A percentile compares a stretch with the other conserved stretches of the same genome.
phyloP scores from a whole-genome alignment of 805 yeast species.

The Limtongozyma cylindracea region DNA sequence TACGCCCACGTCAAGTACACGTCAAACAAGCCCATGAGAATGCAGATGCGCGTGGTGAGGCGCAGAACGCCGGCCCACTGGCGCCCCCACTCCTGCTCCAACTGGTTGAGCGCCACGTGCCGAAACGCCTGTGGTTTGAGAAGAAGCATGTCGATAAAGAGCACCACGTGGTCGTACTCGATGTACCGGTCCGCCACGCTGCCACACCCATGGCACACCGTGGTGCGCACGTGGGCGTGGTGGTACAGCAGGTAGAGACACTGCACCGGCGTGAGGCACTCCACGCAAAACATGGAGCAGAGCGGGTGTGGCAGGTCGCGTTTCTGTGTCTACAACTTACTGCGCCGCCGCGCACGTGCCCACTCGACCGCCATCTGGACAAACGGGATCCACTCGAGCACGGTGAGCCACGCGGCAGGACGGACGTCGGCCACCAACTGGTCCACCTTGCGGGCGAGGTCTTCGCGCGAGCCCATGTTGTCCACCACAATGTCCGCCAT shows the following conservation, averaged over 20 bases:
- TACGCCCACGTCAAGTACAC: constrained; percentile 84
- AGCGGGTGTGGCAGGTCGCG: no score
- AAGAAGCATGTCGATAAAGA: constrained; percentile 63
- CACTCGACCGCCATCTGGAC: no score
- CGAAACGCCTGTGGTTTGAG: constrained; percentile 74
- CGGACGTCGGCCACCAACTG: constrained; percentile 5
- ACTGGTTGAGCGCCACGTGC: constrained; percentile 60
- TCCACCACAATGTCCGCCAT: constrained; percentile 44
- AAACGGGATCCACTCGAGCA: no score
- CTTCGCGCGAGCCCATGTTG: constrained; percentile 17
- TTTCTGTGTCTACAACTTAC: no score
- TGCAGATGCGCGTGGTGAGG: constrained; percentile 19
- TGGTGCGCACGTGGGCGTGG: constrained; percentile 52
- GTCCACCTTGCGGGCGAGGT: constrained; percentile 5
- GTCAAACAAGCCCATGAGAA: constrained; percentile 55
- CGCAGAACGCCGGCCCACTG: no score
- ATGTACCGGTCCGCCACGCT: constrained; percentile 73
- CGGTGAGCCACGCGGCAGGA: no score
- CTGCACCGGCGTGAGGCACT: constrained; percentile 42
- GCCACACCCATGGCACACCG: constrained; percentile 51
- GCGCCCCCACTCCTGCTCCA: constrained; percentile 8
- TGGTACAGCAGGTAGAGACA: constrained; percentile 51
- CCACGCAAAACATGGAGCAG: constrained; percentile 87
- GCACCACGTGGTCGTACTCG: constrained; percentile 66
- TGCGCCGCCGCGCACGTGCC: no score